A percentile compares a stretch with the other conserved stretches of the same genome.
These are phyloP conservation scores for Penstemon newberryi DNA, from an alignment of 257 asterid genomes.

Conservation along the genomic window DNA sequence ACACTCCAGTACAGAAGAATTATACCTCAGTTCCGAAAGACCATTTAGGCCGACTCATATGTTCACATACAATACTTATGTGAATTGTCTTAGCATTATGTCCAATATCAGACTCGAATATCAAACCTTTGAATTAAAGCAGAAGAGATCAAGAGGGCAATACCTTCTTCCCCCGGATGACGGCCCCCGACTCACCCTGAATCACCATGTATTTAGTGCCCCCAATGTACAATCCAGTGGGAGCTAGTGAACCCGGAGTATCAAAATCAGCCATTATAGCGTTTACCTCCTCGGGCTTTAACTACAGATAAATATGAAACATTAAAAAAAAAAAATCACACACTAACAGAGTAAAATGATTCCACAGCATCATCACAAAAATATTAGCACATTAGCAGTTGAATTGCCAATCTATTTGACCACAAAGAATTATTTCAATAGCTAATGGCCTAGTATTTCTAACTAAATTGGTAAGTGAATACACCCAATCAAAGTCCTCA, in stretches of 20 bases:
- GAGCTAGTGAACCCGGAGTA: constrained; percentile 67
- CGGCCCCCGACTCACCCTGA: constrained; percentile 69
- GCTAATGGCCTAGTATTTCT: background rate
- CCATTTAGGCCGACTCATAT: background rate
- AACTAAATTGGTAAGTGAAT: background rate
- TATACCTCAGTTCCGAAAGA: background rate
- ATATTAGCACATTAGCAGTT: too few species aligned
- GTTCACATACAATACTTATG: background rate
- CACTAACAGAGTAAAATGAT: background rate
- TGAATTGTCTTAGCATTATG: background rate
- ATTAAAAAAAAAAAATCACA: constrained; percentile 9
- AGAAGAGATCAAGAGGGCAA: constrained; percentile 14
- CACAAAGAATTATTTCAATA: background rate
- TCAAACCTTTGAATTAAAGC: background rate
- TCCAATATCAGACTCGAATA: background rate
- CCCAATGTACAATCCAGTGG: constrained; percentile 68
- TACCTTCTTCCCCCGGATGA: constrained; percentile 82
- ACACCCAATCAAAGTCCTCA: background rate
- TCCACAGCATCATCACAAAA: too few species aligned
- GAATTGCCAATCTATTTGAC: background rate
- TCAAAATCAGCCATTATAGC: constrained; percentile 60
- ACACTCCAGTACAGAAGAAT: too few species aligned
- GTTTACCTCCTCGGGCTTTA: constrained; percentile 55
- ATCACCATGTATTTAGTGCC: constrained; percentile 77
- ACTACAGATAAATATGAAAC: constrained; percentile 35